These are phyloP conservation scores for Reticulascus tulasneorum DNA, from an alignment of 2,329 filamentous ascomycete genomes.

Conservation along the genomic window DNA sequence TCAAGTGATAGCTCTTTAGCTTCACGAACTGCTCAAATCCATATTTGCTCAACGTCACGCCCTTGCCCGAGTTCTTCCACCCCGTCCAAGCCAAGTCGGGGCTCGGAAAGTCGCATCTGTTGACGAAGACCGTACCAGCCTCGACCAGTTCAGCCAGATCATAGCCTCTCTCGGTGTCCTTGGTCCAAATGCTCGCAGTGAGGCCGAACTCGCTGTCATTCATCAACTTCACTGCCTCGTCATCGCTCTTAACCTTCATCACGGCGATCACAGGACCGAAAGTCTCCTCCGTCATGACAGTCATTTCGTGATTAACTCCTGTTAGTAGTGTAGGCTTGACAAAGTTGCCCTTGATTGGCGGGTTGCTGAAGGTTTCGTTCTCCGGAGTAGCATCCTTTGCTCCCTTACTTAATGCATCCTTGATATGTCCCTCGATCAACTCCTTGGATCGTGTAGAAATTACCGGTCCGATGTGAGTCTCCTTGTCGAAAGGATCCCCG, in stretches of 20 bases:
- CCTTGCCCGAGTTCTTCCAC: conserved; percentile 95
- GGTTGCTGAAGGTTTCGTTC: conserved; percentile 70
- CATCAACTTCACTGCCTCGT: conserved; percentile 80
- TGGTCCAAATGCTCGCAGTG: conserved; percentile 97
- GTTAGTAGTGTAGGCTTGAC: conserved; percentile 81
- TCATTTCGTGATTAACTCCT: conserved; percentile 76
- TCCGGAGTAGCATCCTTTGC: conserved; percentile 81
- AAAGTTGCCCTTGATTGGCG: conserved; percentile 79
- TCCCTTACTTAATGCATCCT: conserved; percentile 78
- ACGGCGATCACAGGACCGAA: conserved; percentile 91
- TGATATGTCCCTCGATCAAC: conserved; percentile 72
- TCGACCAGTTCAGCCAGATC: conserved; percentile 77
- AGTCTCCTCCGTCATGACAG: conserved; percentile 88
- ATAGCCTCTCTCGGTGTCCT: conserved; percentile 72
- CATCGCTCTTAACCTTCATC: conserved; percentile 77
- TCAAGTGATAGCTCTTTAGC: conserved; percentile 92
- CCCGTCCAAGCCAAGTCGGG: conserved; percentile 95
- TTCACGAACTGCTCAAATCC: conserved; percentile 96
- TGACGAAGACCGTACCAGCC: conserved; percentile 94
- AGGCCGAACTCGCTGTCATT: conserved; percentile 93
- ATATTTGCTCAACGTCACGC: conserved; percentile 81
- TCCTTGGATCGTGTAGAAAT: conserved; percentile 76
- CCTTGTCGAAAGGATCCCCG: conserved; percentile 78
- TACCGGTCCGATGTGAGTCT: conserved; percentile 83
- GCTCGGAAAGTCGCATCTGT: conserved; percentile 86